phyloP scores from a whole-genome alignment of 106 monocot species.

The Alisma plantagoaquatica region DNA sequence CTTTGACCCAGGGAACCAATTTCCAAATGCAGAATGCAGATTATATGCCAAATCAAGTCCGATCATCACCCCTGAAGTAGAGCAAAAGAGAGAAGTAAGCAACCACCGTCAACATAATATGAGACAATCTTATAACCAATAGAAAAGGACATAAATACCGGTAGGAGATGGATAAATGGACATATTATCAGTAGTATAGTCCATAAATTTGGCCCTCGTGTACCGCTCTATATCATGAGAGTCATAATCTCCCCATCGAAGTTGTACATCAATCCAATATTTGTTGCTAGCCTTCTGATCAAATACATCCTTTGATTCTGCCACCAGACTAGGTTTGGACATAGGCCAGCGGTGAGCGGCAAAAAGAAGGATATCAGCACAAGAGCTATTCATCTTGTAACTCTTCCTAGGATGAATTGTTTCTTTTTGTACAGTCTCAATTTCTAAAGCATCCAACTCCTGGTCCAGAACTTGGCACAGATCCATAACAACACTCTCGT shows the following conservation, averaged over 20 bases:
- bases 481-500: constrained; percentile 99
- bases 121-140: neutral
- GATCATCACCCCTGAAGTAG: constrained; percentile 80
- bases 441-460: constrained; percentile 94
- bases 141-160: constrained; percentile 45
- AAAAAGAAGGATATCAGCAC: constrained; percentile 96
- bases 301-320: constrained; percentile 97
- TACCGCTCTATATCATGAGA: constrained; percentile 99
- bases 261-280: constrained; percentile 99
- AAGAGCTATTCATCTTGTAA: constrained; percentile 99
- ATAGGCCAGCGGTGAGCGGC: constrained; percentile 98
- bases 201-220: constrained; percentile 99
- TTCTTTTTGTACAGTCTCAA: constrained; percentile 99
- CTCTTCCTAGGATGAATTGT: constrained; percentile 99
- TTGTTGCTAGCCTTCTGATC: constrained; percentile 99
- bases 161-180: constrained; percentile 99
- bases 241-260: constrained; percentile 99
- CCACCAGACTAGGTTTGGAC: constrained; percentile 98
- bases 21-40: constrained; percentile 98
- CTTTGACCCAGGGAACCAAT: constrained; percentile 99
- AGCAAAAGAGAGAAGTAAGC: neutral
- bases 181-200: constrained; percentile 99
- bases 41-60: constrained; percentile 97
- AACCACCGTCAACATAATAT: neutral
- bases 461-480: constrained; percentile 99